A percentile compares a stretch with the other conserved stretches of the same genome.
Evolutionary conservation across 2,329 filamentous ascomycete genomes (phyloP).

Genomic region (Purpureocillium takamizusanense): DNA sequence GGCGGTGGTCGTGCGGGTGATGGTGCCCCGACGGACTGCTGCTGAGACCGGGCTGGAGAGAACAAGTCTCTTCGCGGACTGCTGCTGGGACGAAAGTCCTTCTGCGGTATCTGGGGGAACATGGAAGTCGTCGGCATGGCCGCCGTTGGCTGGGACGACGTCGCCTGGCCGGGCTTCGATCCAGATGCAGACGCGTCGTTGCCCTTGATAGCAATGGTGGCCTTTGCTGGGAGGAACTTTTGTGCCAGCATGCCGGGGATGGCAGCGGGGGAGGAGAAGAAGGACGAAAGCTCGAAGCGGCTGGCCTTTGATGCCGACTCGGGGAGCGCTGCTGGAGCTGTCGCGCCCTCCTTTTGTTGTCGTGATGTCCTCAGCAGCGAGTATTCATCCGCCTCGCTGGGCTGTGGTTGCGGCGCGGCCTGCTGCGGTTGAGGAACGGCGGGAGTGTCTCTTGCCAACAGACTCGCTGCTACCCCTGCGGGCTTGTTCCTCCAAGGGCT

Average conservation of each 20-base stretch:
- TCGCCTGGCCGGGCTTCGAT: constrained; percentile 8
- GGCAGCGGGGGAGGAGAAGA: constrained; percentile 48
- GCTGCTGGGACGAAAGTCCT: constrained; percentile 20
- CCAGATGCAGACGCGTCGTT: constrained; percentile 3
- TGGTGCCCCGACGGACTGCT: no score
- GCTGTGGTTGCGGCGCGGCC: constrained; percentile 4
- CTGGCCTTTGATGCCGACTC: constrained; percentile 18
- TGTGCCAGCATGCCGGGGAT: constrained; percentile 24
- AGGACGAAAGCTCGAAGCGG: constrained; percentile 40
- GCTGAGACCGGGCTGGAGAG: constrained; percentile 20
- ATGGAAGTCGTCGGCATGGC: constrained; percentile 26
- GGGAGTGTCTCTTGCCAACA: constrained; percentile 1
- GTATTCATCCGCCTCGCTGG: constrained; percentile 28
- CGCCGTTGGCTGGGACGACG: constrained; percentile 7
- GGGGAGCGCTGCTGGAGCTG: constrained; percentile 9
- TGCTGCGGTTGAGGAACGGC: constrained; percentile 1
- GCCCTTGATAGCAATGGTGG: constrained; percentile 5
- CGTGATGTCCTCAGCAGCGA: constrained; percentile 29
- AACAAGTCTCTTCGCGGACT: constrained; percentile 23
- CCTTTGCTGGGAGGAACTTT: constrained; percentile 18
- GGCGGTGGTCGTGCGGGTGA: no score
- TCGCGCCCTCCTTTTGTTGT: constrained; percentile 9
- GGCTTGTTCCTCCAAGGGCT: constrained; percentile 29
- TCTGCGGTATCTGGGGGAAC: constrained; percentile 26
- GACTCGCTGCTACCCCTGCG: constrained; percentile 4